Evolutionary conservation across 2,329 filamentous ascomycete genomes (phyloP).

Genomic region (Alternaria atra): DNA sequence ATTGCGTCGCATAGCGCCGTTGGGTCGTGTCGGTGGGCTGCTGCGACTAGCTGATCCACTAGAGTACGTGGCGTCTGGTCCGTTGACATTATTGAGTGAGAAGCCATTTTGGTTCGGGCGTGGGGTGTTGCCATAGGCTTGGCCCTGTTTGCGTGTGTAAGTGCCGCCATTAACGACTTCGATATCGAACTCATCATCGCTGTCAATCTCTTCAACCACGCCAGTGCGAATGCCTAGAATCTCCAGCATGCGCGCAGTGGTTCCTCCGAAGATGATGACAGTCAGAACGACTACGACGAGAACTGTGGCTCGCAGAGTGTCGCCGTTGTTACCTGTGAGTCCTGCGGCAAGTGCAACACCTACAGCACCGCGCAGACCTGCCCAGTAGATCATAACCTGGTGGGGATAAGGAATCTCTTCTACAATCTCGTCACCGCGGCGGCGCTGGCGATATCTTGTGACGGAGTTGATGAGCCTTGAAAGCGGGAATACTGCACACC

Average conservation of each 20-base stretch:
- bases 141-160: conserved; percentile 82
- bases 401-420: conserved; percentile 91
- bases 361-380: conserved; percentile 91
- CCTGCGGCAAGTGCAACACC: conserved; percentile 93
- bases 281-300: conserved; percentile 96
- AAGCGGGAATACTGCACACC: conserved; percentile 93
- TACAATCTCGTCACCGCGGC: conserved; percentile 73
- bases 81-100: conserved; percentile 60
- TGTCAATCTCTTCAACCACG: conserved; percentile 95
- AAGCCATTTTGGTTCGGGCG: conserved; percentile 64
- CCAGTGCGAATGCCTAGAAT: conserved; percentile 96
- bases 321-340: conserved; percentile 80
- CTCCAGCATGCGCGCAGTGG: conserved; percentile 96
- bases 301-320: conserved; percentile 90
- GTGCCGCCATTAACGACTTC: conserved; percentile 73
- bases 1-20: conserved; percentile 60
- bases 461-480: conserved; percentile 92
- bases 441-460: conserved; percentile 82
- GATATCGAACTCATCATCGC: conserved; percentile 98
- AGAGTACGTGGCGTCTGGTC: conserved; percentile 66
- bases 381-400: conserved; percentile 99
- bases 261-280: conserved; percentile 98
- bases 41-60: conserved; percentile 64
- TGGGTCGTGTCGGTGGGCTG: conserved; percentile 55
- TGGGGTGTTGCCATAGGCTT: conserved; percentile 79